Base-by-base conservation (phyloP, 176 grass and related monocot species). In the Juncus effusus region DNA sequence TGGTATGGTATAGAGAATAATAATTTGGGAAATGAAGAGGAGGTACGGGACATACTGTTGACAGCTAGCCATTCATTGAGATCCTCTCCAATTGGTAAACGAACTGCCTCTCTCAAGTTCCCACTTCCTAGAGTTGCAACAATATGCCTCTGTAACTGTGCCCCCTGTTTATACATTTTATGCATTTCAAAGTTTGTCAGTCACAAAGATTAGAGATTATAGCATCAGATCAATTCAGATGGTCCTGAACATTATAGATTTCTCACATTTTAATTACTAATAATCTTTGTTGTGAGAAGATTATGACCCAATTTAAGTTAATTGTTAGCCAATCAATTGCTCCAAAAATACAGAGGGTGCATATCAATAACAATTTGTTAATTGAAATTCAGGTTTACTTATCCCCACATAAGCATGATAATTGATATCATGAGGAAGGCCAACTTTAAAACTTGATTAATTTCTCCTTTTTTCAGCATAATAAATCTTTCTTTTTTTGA, bases 41-140 rank as follows among this genome's bases (percentile, higher is more conserved):
- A 19, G 13, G 51, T 75, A 0, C 57, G 72, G 60, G 16, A 60
- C 54, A 76, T 77, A 96, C 94, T 86, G 59, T 97, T 97, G 61
- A 97, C 85, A 11, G 94, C 85, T 2, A 97, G 77, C 94, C 94
- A 97, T 76, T 92, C 94, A 15, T 97, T 89, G 5, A 79, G 51
- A 64, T 97, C 88, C 63, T 86, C 94, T 77, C 94, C 94, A 11
- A 85, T 53, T 0, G 94, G 94, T 61, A 97, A 67, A 19, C 85
- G 80, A 4, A 97, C 88, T 13, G 81, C 94, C 52, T 97, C 94
- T 40, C 75, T 82, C 36, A 97, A 52, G 75, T 84, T 89, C 4
- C 94, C 88, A 16, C 80, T 97, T 38, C 85, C 88, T 6, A 97
- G 55, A 36, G 94, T 97, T 51, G 88, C 77, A 56, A 92, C 85